Percentiles rank a stretch among this genome's conserved stretches.
These are phyloP conservation scores for Eucalyptus grandis DNA, from an alignment of 345 rosid genomes.

Conservation along the genomic window DNA sequence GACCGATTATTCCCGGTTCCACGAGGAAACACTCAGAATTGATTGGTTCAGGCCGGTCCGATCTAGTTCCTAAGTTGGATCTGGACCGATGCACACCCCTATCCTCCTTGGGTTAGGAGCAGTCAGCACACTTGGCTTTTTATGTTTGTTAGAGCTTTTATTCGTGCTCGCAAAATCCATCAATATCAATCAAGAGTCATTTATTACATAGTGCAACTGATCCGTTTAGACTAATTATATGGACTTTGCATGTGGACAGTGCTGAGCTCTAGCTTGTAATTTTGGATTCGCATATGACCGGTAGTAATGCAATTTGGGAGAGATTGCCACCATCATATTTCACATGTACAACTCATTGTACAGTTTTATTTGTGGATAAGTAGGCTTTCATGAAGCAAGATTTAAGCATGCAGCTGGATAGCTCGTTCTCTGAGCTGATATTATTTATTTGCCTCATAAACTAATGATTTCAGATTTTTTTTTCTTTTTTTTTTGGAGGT, in stretches of 20 bases:
- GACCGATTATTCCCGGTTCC: rapidly evolving
- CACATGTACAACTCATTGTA: too few relatives aligned
- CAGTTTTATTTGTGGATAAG: too few relatives aligned
- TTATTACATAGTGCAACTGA: background rate
- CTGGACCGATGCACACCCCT: too few relatives aligned
- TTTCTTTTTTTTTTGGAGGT: too few relatives aligned
- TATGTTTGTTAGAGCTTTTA: background rate
- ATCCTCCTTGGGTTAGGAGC: background rate
- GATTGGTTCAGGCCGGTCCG: rapidly evolving
- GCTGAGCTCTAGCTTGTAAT: background rate
- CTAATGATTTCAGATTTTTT: too few relatives aligned
- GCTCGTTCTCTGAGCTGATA: too few relatives aligned
- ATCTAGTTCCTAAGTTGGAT: rapidly evolving
- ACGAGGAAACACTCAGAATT: too few relatives aligned
- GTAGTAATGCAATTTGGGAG: too few relatives aligned
- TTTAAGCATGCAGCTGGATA: too few relatives aligned
- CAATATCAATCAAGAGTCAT: background rate
- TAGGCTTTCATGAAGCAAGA: too few relatives aligned
- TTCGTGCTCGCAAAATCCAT: background rate
- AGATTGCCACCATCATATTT: too few relatives aligned
- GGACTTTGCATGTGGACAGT: background rate
- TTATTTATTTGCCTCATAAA: too few relatives aligned
- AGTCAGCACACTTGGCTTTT: background rate
- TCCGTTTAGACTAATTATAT: background rate
- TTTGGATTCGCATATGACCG: background rate